Conservation (phyloP, 768 basidiomycete species). For the Boletus reticulatus region DNA sequence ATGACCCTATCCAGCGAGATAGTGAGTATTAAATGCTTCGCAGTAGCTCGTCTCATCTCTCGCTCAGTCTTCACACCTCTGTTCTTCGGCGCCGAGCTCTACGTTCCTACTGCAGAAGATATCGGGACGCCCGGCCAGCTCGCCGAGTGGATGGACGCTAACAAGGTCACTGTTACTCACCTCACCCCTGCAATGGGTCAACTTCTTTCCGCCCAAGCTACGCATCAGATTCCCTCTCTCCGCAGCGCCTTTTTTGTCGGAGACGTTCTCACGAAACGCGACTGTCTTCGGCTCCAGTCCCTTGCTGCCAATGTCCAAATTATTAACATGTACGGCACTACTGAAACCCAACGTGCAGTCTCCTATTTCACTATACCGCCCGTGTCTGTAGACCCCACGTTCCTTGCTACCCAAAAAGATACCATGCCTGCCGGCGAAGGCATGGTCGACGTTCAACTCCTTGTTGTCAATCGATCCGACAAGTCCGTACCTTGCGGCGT, state of each 20-base stretch:
- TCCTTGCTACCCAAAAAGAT: constrained; percentile 92
- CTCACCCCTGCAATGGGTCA: constrained; percentile 99
- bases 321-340: constrained; percentile 99
- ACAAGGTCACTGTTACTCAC: constrained; percentile 91
- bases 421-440: constrained; percentile 97
- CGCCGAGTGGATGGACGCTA: constrained; percentile 97
- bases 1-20: constrained; percentile 98
- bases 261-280: constrained; percentile 97
- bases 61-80: constrained; percentile 92
- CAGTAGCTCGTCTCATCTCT: constrained; percentile 2
- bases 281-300: constrained; percentile 90
- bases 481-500: constrained; percentile 83
- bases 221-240: constrained; percentile 80
- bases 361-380: constrained; percentile 94
- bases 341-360: constrained; percentile 98
- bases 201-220: constrained; percentile 87
- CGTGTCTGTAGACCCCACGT: constrained; percentile 79
- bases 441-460: constrained; percentile 96
- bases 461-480: constrained; percentile 92
- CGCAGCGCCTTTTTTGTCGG: constrained; percentile 96
- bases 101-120: constrained; percentile 95
- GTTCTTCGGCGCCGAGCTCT: constrained; percentile 93
- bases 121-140: constrained; percentile 96
- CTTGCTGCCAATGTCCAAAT: constrained; percentile 91
- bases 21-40: constrained; percentile 57